Conservation (phyloP, 2,329 filamentous ascomycete genomes). For the Akanthomyces uredinophilus region DNA sequence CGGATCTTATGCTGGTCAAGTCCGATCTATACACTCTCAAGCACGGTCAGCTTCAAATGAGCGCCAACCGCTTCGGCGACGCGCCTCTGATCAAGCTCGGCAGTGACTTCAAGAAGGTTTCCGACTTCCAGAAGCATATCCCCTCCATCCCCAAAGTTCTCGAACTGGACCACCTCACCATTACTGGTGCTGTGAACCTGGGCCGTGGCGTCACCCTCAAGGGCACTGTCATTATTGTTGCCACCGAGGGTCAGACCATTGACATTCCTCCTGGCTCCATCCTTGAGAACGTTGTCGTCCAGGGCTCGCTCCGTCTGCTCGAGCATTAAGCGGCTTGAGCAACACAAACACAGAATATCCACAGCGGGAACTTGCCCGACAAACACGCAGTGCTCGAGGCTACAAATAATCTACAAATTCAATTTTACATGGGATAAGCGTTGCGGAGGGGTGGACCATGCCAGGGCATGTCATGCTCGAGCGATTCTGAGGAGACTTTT, state of each 20-base stretch:
- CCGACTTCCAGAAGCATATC: slow-evolving; percentile 87
- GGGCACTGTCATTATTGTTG: slow-evolving; percentile 98
- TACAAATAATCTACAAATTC: neutral
- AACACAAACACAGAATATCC: neutral
- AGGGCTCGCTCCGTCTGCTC: slow-evolving; percentile 79
- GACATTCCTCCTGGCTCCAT: slow-evolving; percentile 95
- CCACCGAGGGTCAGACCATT: slow-evolving; percentile 95
- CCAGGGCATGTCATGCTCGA: neutral
- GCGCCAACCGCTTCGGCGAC: slow-evolving; percentile 91
- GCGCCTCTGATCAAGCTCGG: slow-evolving; percentile 98
- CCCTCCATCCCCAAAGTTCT: slow-evolving; percentile 85
- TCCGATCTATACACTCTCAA: slow-evolving; percentile 98
- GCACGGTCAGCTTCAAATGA: slow-evolving; percentile 97
- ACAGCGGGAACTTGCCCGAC: neutral
- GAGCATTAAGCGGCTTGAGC: slow-evolving; percentile 50
- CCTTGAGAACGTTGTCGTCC: slow-evolving; percentile 97
- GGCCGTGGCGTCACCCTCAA: slow-evolving; percentile 93
- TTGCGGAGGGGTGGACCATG: neutral
- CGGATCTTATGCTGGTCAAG: slow-evolving; percentile 98
- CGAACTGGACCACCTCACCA: slow-evolving; percentile 91
- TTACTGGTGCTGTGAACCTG: slow-evolving; percentile 95
- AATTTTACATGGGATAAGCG: neutral
- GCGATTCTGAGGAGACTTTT: slow-evolving; percentile 2
- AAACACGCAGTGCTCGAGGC: neutral
- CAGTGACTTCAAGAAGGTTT: slow-evolving; percentile 99